phyloP scores from a whole-genome alignment of 2,329 filamentous ascomycete genomes.

The Dactylonectria macrodidyma region DNA sequence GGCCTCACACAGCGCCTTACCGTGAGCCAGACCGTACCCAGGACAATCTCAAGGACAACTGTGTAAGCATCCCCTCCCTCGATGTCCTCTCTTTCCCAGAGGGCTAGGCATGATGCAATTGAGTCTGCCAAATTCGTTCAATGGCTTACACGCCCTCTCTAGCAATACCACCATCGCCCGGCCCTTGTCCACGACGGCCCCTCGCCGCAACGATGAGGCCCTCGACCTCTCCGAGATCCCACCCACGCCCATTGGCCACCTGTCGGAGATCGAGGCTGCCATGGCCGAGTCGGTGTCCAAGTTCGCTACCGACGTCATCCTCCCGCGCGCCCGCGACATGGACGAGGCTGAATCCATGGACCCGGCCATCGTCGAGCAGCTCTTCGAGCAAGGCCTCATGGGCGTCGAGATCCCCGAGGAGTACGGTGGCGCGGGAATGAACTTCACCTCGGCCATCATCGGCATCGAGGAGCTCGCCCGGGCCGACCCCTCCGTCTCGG shows the following conservation, averaged over 20 bases:
- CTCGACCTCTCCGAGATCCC: slow-evolving; percentile 81
- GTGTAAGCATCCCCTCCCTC: slow-evolving; percentile 43
- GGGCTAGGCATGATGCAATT: slow-evolving; percentile 10
- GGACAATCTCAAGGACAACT: slow-evolving; percentile 42
- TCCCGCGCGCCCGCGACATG: slow-evolving; percentile 96
- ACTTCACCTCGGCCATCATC: slow-evolving; percentile 96
- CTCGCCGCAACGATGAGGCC: slow-evolving; percentile 60
- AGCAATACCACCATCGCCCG: slow-evolving; percentile 60
- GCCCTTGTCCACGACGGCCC: slow-evolving; percentile 72
- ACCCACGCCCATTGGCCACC: slow-evolving; percentile 92
- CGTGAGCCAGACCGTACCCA: slow-evolving; percentile 38
- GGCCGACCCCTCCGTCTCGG: slow-evolving; percentile 94
- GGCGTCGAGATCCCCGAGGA: slow-evolving; percentile 97
- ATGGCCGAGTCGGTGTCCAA: slow-evolving; percentile 93
- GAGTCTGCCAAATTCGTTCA: background rate
- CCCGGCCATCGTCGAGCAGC: slow-evolving; percentile 85
- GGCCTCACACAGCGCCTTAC: slow-evolving; percentile 50
- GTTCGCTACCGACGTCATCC: slow-evolving; percentile 90
- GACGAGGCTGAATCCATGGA: slow-evolving; percentile 98
- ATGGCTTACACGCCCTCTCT: slow-evolving; percentile 23
- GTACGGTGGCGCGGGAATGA: slow-evolving; percentile 97
- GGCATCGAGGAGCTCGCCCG: slow-evolving; percentile 97
- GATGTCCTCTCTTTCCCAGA: no score
- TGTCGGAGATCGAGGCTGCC: slow-evolving; percentile 89
- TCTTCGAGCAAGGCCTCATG: slow-evolving; percentile 99